These are phyloP conservation scores for Balakata baccata DNA, from an alignment of 345 rosid genomes.

Conservation along the genomic window DNA sequence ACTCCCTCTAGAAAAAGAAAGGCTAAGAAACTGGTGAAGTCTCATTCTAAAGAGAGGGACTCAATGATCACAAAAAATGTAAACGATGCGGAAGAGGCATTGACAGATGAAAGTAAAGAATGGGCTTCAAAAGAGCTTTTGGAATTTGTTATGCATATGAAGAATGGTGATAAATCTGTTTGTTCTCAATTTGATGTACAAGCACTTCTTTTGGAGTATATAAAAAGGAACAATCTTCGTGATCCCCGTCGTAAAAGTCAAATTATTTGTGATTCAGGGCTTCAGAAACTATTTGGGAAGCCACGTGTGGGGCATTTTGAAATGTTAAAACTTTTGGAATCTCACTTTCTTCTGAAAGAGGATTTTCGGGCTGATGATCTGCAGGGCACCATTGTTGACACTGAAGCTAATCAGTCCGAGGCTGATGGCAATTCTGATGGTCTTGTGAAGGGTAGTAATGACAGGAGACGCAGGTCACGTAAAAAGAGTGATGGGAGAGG, in stretches of 20 bases:
- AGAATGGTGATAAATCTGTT: slow-evolving; percentile 72
- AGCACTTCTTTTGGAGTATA: slow-evolving; percentile 77
- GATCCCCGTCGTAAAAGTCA: slow-evolving; percentile 96
- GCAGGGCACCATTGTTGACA: slow-evolving; percentile 63
- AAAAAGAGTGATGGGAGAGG: slow-evolving; percentile 72
- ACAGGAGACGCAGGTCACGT: slow-evolving; percentile 69
- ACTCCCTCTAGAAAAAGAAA: slow-evolving; percentile 58
- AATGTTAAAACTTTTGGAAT: slow-evolving; percentile 94
- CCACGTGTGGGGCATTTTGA: slow-evolving; percentile 97
- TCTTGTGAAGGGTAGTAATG: slow-evolving; percentile 52
- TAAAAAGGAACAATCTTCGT: slow-evolving; percentile 85
- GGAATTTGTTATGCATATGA: slow-evolving; percentile 92
- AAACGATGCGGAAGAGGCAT: slow-evolving; percentile 32
- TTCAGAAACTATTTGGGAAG: slow-evolving; percentile 84
- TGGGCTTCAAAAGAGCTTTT: slow-evolving; percentile 98
- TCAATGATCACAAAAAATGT: slow-evolving; percentile 25
- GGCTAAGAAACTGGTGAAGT: slow-evolving; percentile 60
- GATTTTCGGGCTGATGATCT: slow-evolving; percentile 64
- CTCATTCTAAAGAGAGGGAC: slow-evolving; percentile 43
- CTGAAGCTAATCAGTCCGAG: slow-evolving; percentile 62
- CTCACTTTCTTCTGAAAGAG: slow-evolving; percentile 81
- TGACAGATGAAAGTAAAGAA: slow-evolving; percentile 43
- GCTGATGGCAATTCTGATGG: slow-evolving; percentile 68
- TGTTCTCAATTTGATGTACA: slow-evolving; percentile 81
- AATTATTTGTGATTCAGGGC: slow-evolving; percentile 86